Evolutionary conservation across 2,329 filamentous ascomycete genomes (phyloP), one percentile per base, ranked within the genome.

Genomic region (Ceratocystis alfenasii): DNA sequence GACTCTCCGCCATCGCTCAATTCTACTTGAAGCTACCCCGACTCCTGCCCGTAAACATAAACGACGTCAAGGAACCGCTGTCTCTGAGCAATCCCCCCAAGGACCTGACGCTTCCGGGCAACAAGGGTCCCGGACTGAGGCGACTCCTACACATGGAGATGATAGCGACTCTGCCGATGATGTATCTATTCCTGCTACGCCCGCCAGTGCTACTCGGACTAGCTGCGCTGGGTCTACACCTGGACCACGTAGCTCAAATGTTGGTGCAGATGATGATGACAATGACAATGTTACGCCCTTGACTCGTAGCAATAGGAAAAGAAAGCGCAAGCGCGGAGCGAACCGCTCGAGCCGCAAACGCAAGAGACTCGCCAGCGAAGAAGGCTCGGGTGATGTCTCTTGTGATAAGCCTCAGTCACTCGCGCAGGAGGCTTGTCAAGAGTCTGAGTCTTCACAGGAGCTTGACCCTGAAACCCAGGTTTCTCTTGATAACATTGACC

Each of bases 271-370:
- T 4, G 20, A 41, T 1, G 45, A 30, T 15, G 45, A 57, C 12
- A 30, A 62, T 10, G 41, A 57, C 36, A 48, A 63, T 20, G 55
- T 41, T 15, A 28, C 44, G 6, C 62, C 48, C 5, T 46, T 53
- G 36, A 62, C 63, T 12, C 63, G 62, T 30, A 63, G 46, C 45
- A 53, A 60, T 10, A 30, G 65, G 30, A 67, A 67, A 53, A 25
- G 62, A 25, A 65, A 55, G 50, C 28, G 45, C 33, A 66, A 68
- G 66, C 65, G 68, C 20, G 66, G 53, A 17, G 33, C n/a, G 4
- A 62, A 65, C 25, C 64, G 57, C 15, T 45, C 63, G 8, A 62
- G 59, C 41, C 57, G 66, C 5, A 65, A 67, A 44, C 63, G 63
- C 15, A 63, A 50, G 48, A 36, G 62, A 30, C 44, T 50, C 15